phyloP scores from a whole-genome alignment of 768 basidiomycete genomes.

The Porpolomopsis calyptriformis region DNA sequence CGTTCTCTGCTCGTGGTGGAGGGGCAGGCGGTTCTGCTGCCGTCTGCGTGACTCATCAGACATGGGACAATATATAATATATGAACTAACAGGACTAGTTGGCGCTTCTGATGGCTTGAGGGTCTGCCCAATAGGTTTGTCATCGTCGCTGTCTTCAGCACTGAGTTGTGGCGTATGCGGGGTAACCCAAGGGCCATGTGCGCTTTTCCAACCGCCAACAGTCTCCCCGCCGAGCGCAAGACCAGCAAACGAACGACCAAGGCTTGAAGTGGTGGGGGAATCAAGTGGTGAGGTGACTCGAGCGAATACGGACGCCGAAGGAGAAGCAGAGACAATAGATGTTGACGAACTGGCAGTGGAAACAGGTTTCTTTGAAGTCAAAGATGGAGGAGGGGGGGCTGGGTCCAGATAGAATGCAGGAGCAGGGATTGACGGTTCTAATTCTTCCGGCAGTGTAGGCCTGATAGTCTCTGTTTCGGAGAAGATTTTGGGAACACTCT shows the following conservation, averaged over 20 bases:
- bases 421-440: constrained; percentile 18
- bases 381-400: constrained; percentile 8
- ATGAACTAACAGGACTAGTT: constrained; percentile 19
- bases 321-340: constrained; percentile 20
- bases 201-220: constrained; percentile 42
- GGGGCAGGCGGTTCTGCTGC: constrained; percentile 2
- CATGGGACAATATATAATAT: background rate
- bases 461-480: constrained; percentile 36
- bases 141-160: constrained; percentile 58
- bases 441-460: constrained; percentile 25
- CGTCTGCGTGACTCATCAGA: constrained; percentile 1
- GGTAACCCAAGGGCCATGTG: constrained; percentile 30
- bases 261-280: constrained; percentile 10
- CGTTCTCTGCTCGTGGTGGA: constrained; percentile 29
- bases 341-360: constrained; percentile 9
- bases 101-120: constrained; percentile 23
- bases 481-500: constrained; percentile 33
- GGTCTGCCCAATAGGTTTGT: constrained; percentile 52
- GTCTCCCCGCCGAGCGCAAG: constrained; percentile 29
- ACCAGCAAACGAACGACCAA: constrained; percentile 28
- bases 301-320: constrained; percentile 15
- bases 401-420: constrained; percentile 11
- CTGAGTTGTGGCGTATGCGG: constrained; percentile 10
- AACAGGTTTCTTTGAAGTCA: constrained; percentile 22
- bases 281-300: constrained; percentile 28